These are phyloP conservation scores for Fusarium longipes DNA, from an alignment of 2,329 filamentous ascomycete species.

Conservation along the genomic window DNA sequence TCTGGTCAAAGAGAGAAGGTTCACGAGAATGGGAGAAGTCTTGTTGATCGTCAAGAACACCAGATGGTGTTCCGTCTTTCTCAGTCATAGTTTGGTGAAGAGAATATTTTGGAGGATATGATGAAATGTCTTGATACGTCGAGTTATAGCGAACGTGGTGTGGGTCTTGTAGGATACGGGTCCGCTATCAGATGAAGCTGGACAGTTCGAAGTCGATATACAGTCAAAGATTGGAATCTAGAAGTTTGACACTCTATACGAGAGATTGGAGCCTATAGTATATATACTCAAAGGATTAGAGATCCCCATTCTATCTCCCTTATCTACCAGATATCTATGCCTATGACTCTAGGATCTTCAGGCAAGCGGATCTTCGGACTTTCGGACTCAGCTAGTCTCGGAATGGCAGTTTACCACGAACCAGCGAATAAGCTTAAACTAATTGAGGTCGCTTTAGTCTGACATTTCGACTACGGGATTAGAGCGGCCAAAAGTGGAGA, in stretches of 20 bases:
- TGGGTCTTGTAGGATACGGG: background rate
- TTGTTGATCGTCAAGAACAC: constrained; percentile 3
- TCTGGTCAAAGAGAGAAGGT: constrained; percentile 29
- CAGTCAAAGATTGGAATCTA: background rate
- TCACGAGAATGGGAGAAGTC: background rate
- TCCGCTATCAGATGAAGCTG: background rate
- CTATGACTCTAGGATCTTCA: background rate
- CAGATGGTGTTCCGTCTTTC: background rate
- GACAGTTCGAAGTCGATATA: background rate
- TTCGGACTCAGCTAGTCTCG: constrained; percentile 5
- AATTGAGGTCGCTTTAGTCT: background rate
- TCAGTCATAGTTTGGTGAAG: background rate
- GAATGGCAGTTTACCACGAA: background rate
- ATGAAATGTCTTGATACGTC: background rate
- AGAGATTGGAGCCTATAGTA: background rate
- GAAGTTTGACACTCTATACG: background rate
- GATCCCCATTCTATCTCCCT: accelerated
- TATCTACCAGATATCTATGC: too few species aligned
- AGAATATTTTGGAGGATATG: background rate
- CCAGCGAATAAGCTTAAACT: constrained; percentile 15
- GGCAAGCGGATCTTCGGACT: background rate
- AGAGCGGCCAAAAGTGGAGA: background rate
- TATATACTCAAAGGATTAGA: background rate
- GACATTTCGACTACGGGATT: too few species aligned
- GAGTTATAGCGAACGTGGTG: constrained; percentile 1